Conservation (phyloP, 108 stramenopile species). For the Cyclotella kingstonii region DNA sequence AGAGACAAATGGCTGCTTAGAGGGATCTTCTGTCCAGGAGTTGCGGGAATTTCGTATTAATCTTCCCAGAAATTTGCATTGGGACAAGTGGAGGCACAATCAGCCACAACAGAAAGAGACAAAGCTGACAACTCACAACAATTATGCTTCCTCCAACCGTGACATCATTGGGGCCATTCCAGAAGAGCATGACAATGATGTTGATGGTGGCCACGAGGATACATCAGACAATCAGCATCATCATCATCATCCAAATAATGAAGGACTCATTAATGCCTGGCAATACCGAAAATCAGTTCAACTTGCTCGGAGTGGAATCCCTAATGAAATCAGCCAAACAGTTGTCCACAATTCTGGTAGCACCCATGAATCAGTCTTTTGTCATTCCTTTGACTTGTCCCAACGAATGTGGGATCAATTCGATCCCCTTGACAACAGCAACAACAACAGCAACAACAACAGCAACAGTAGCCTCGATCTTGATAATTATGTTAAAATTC, state of each 20-base stretch:
- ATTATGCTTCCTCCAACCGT: no score
- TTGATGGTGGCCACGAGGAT: conserved; percentile 34
- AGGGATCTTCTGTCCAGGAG: conserved; percentile 31
- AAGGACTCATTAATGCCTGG: conserved; percentile 78
- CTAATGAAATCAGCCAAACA: background rate
- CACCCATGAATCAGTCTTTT: conserved; percentile 42
- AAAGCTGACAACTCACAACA: no score
- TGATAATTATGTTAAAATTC: no score
- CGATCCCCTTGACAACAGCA: background rate
- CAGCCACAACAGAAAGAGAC: conserved; percentile 2
- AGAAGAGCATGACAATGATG: conserved; percentile 42
- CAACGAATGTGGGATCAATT: conserved; percentile 65
- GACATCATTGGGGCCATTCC: conserved; percentile 3
- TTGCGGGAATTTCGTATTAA: conserved; percentile 28
- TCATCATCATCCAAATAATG: conserved; percentile 37
- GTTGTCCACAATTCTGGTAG: background rate
- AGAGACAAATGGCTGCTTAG: background rate
- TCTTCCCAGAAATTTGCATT: conserved; percentile 72
- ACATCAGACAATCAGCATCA: conserved; percentile 1
- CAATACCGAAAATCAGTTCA: conserved; percentile 82
- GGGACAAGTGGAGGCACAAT: conserved; percentile 51
- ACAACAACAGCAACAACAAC: no score
- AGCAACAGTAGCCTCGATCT: no score
- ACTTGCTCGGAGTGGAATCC: conserved; percentile 52
- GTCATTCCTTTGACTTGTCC: conserved; percentile 81